Conservation (phyloP, 768 basidiomycete genomes). For the Boletus fagicola region DNA sequence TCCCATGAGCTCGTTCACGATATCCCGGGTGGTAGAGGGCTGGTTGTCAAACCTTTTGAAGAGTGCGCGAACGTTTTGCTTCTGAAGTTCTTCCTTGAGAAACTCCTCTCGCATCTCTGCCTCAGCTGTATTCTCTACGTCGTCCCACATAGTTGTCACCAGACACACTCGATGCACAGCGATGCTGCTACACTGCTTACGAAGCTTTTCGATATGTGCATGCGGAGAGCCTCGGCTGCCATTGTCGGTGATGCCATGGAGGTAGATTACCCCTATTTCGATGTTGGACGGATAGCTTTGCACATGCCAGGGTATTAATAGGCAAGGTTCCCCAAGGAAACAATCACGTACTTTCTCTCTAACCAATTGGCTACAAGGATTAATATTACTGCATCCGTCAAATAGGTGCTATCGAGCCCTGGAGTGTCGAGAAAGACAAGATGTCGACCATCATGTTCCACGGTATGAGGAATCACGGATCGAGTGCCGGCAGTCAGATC, state of each 20-base stretch:
- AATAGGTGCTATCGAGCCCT: neutral
- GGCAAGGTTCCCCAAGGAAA: neutral
- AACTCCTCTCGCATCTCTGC: neutral
- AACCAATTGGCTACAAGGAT: neutral
- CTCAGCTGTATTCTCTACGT: neutral
- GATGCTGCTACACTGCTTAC: neutral
- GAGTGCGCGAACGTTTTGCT: neutral
- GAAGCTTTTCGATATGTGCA: conserved; percentile 1
- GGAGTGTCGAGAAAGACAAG: conserved; percentile 8
- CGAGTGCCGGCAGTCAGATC: neutral
- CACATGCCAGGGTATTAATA: neutral
- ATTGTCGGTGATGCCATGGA: conserved; percentile 11
- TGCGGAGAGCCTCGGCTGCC: neutral
- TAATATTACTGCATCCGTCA: neutral
- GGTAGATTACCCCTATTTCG: conserved; percentile 3
- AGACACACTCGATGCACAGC: conserved; percentile 4
- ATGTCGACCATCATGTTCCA: neutral
- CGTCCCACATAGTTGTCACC: conserved; percentile 13
- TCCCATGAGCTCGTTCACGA: neutral
- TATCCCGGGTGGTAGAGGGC: neutral
- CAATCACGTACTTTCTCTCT: neutral
- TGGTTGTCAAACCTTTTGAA: conserved; percentile 9
- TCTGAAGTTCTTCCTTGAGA: conserved; percentile 1
- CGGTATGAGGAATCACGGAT: neutral
- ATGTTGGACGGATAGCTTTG: neutral